Conservation (phyloP, 768 basidiomycete species). For the Suillus cothurnatus region DNA sequence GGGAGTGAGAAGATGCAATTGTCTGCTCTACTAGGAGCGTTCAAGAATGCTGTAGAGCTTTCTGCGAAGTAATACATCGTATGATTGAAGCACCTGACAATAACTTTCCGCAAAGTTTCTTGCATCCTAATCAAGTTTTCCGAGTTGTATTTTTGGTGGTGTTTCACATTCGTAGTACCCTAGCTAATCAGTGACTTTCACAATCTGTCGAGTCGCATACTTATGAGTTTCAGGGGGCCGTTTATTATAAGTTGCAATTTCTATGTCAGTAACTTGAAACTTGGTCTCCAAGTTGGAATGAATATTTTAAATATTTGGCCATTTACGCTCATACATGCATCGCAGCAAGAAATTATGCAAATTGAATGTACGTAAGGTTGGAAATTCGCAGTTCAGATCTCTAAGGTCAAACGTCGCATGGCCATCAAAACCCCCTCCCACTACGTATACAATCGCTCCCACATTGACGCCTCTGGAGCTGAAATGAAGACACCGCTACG, state of each 20-base stretch:
- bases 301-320: no score
- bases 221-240: background rate
- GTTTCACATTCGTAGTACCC: background rate
- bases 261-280: background rate
- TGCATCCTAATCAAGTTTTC: background rate
- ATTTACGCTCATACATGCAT: no score
- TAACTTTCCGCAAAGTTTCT: background rate
- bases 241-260: background rate
- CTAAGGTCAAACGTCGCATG: no score
- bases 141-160: background rate
- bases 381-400: no score
- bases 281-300: no score
- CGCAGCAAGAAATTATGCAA: no score
- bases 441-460: no score
- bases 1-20: constrained; percentile 94
- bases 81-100: background rate
- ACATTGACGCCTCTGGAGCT: no score
- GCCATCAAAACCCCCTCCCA: no score
- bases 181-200: no score
- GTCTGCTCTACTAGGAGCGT: constrained; percentile 86
- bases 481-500: no score
- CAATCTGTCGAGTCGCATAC: background rate
- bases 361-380: no score
- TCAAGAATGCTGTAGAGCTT: constrained; percentile 90
- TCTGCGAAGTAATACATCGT: constrained; percentile 43